A percentile compares a stretch with the other conserved stretches of the same genome.
Conservation (phyloP, 208 protist species). For the Porcisia deanei region DNA sequence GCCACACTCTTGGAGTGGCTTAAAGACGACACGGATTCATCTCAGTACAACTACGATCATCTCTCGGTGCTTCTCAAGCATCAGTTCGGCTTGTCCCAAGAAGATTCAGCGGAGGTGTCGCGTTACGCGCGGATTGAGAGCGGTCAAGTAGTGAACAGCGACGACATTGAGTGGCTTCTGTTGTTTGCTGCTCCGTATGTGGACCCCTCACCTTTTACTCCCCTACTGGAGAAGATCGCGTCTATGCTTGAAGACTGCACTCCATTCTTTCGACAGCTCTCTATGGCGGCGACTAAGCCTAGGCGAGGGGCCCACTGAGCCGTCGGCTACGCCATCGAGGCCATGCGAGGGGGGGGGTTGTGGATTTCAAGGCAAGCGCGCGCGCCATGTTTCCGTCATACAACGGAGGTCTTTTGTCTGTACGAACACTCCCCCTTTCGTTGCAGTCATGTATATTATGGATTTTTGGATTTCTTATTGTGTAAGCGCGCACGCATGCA, state of each 20-base stretch:
- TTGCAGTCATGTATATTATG: constrained; percentile 16
- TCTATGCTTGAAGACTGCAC: constrained; percentile 36
- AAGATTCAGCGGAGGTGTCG: constrained; percentile 54
- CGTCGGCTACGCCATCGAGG: background rate
- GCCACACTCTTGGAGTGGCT: constrained; percentile 44
- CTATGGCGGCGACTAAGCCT: background rate
- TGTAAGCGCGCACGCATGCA: background rate
- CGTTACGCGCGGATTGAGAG: constrained; percentile 17
- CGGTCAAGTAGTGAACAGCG: constrained; percentile 36
- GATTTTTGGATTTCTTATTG: background rate
- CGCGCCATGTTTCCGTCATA: background rate
- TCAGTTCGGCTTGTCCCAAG: constrained; percentile 37
- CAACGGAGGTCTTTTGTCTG: background rate
- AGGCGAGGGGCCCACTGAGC: background rate
- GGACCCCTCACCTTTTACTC: constrained; percentile 73
- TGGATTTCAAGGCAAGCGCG: too few relatives aligned
- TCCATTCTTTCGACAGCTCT: constrained; percentile 28
- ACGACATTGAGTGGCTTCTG: constrained; percentile 67
- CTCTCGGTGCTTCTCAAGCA: constrained; percentile 43
- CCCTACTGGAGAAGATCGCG: constrained; percentile 57
- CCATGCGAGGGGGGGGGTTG: background rate
- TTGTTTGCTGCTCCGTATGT: constrained; percentile 45
- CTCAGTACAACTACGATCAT: constrained; percentile 40
- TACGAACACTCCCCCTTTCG: background rate
- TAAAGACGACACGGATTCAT: constrained; percentile 39